Percentiles rank a stretch among this genome's conserved stretches.
Evolutionary conservation across 108 stramenopile species (phyloP).

Genomic region (Pinguiococcus pyrenoidosus): DNA sequence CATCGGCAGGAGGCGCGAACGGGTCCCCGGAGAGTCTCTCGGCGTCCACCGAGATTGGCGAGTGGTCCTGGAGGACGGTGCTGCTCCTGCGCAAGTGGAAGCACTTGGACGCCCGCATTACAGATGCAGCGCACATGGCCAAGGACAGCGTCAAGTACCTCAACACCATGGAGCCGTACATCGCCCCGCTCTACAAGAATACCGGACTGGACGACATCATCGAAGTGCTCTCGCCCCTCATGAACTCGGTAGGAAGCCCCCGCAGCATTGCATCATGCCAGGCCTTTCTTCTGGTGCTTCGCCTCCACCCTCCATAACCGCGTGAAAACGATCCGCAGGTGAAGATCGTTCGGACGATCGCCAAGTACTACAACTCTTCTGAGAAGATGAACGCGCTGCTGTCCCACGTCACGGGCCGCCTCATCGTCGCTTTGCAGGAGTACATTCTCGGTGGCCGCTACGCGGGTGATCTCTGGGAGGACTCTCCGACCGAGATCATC

Average conservation of each 20-base stretch:
- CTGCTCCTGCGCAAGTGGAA: constrained; percentile 35
- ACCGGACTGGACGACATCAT: constrained; percentile 37
- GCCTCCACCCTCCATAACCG: too few relatives aligned
- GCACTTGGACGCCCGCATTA: constrained; percentile 44
- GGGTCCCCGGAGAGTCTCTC: too few relatives aligned
- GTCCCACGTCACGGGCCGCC: constrained; percentile 46
- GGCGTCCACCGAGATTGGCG: constrained; percentile 24
- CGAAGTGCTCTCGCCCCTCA: constrained; percentile 42
- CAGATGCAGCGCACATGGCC: constrained; percentile 50
- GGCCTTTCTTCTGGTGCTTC: too few relatives aligned
- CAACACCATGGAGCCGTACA: constrained; percentile 39
- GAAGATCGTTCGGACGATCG: constrained; percentile 48
- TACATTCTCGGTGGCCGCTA: constrained; percentile 18
- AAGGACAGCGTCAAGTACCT: constrained; percentile 54
- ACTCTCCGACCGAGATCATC: constrained; percentile 19
- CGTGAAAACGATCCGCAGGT: too few relatives aligned
- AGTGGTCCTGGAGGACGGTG: too few relatives aligned
- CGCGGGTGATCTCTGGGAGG: constrained; percentile 31
- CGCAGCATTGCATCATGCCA: too few relatives aligned
- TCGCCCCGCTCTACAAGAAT: constrained; percentile 37
- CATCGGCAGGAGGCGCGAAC: constrained; percentile 17
- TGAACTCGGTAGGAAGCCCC: too few relatives aligned
- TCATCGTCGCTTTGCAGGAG: constrained; percentile 34
- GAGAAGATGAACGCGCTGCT: constrained; percentile 45
- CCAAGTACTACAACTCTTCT: too few relatives aligned